Evolutionary conservation across 2,329 filamentous ascomycete genomes (phyloP), one percentile per base, ranked within the genome.

Genomic region (Periconia digitata): DNA sequence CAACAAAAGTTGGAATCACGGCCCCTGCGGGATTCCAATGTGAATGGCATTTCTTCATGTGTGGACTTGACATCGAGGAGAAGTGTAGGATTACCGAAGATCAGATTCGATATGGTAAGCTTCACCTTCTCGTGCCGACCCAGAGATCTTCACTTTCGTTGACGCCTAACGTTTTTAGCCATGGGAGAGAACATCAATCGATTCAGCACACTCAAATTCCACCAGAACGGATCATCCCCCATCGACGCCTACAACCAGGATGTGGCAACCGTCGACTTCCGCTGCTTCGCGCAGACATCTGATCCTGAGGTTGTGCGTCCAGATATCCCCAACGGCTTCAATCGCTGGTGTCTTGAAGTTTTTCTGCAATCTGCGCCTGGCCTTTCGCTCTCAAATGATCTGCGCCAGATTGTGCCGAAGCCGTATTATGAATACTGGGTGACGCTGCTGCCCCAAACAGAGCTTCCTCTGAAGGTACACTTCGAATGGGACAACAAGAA

Each of bases 1-100:
- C 71, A 0, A 79, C 76, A 6, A 80, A 80, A 60, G 63, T 75
- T 22, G 72, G 70, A 18, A 61, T 77, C 21, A 73, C 74, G 2
- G 74, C 73, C 1, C 62, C 62, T 20, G 74, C 72, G 3, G 74
- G 75, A 0, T 77, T 65, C 39, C 72, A 76, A 51, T 73, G 72
- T 0, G 75, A 77, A 16, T 67, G n/a, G 16, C 37, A 39, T 18
- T 18, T 39, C 37, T 39, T 72, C 43, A 67, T 76, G 20, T 69
- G 67, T 17, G 76, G 76, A 0, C 64, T 78, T 3, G 75, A 78
- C 44, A 69, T 76, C 6, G 58, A 61, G 12, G 72, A 73, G 27
- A 78, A 78, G 50, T 73, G 72, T 2, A 58, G 66, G 12, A 72
- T 76, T 67, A 67, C 75, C 48, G 73, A 76, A 36, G 44, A 49